Percentiles rank a stretch among this genome's conserved stretches.
phyloP scores from a whole-genome alignment of 2,329 filamentous ascomycete genomes.

The Venturia oleaginea region DNA sequence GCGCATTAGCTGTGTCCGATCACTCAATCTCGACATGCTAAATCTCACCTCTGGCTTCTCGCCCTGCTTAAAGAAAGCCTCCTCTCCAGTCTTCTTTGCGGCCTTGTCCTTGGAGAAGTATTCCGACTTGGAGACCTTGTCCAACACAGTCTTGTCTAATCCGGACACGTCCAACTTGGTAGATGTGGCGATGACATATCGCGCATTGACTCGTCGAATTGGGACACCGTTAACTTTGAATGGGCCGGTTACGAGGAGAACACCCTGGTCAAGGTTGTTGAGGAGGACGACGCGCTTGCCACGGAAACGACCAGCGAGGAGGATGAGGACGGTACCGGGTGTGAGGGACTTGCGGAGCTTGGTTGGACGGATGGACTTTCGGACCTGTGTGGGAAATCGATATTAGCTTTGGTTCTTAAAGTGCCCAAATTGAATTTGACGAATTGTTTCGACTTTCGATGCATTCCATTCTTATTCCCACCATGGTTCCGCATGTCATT shows the following conservation, averaged over 20 bases:
- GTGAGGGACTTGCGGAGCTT: constrained; percentile 81
- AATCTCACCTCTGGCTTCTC: constrained; percentile 86
- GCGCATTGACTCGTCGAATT: constrained; percentile 83
- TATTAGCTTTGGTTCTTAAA: background rate
- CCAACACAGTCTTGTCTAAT: constrained; percentile 60
- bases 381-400: constrained; percentile 56
- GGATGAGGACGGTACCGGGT: constrained; percentile 94
- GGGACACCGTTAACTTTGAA: constrained; percentile 99
- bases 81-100: constrained; percentile 92
- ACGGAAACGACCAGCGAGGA: constrained; percentile 98
- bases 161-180: constrained; percentile 76
- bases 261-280: constrained; percentile 94
- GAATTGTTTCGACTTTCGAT: background rate
- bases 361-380: constrained; percentile 86
- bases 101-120: constrained; percentile 97
- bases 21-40: constrained; percentile 4
- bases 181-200: constrained; percentile 88
- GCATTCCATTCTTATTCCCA: background rate
- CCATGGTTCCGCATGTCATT: background rate
- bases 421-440: background rate
- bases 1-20: constrained; percentile 2
- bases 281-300: constrained; percentile 99
- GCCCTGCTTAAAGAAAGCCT: constrained; percentile 98
- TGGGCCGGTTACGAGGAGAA: constrained; percentile 94
- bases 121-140: constrained; percentile 72